Percentiles rank a stretch among this genome's conserved stretches.
Conservation (phyloP, 805 yeast genomes). For the Nakazawaea laoshanensis region DNA sequence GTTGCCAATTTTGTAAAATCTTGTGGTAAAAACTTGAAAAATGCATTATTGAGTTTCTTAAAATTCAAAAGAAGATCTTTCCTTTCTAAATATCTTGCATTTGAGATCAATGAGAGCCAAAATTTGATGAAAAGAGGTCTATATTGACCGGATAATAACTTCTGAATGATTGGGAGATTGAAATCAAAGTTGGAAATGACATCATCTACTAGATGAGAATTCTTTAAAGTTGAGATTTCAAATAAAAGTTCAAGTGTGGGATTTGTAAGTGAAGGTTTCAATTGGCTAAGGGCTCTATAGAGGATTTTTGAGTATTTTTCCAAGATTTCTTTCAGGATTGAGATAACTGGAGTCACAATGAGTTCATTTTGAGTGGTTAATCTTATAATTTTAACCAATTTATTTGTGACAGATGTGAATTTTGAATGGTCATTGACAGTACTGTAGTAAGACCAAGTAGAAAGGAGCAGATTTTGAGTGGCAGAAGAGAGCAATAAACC, state of each 20-base stretch:
- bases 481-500: too few relatives aligned
- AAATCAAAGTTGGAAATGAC: conserved; percentile 65
- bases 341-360: conserved; percentile 24
- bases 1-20: conserved; percentile 40
- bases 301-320: conserved; percentile 51
- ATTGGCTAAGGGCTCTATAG: conserved; percentile 56
- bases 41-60: conserved; percentile 49
- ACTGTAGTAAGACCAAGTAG: conserved; percentile 32
- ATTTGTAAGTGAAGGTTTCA: conserved; percentile 49
- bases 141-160: conserved; percentile 37
- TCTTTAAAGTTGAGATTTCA: conserved; percentile 31
- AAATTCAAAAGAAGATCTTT: conserved; percentile 53
- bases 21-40: conserved; percentile 56
- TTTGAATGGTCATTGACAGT: conserved; percentile 43
- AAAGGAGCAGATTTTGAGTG: too few relatives aligned
- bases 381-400: conserved; percentile 26
- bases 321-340: conserved; percentile 34
- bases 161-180: conserved; percentile 50
- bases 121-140: conserved; percentile 55
- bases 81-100: conserved; percentile 46
- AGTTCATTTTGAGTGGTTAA: conserved; percentile 4
- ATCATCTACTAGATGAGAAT: too few relatives aligned
- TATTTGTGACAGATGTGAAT: conserved; percentile 34
- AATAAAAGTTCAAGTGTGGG: conserved; percentile 53
- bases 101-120: conserved; percentile 44